Conservation (phyloP, 805 yeast species). For the Metschnikowia lochheadii region DNA sequence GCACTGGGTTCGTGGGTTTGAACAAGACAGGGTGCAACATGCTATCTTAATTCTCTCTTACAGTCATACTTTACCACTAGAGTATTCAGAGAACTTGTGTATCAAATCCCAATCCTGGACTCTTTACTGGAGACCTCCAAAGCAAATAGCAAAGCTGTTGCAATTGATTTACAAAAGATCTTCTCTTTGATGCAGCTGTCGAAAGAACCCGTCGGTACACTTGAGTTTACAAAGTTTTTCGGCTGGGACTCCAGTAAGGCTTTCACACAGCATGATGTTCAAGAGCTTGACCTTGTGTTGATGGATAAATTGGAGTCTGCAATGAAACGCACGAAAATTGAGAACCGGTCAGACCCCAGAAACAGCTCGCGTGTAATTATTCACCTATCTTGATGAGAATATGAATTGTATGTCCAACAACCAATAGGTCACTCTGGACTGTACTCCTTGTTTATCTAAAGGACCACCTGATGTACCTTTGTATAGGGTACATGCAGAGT, state of each 20-base stretch:
- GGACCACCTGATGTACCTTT: too few relatives aligned
- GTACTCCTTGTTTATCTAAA: too few relatives aligned
- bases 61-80: conserved; percentile 89
- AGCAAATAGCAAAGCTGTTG: conserved; percentile 40
- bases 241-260: conserved; percentile 98
- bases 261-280: conserved; percentile 97
- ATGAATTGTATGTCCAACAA: too few relatives aligned
- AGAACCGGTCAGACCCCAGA: too few relatives aligned
- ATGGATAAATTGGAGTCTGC: conserved; percentile 91
- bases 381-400: too few relatives aligned
- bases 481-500: too few relatives aligned
- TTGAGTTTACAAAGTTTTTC: conserved; percentile 83
- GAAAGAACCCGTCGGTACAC: conserved; percentile 72
- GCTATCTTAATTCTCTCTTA: conserved; percentile 86
- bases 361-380: too few relatives aligned
- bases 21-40: conserved; percentile 98
- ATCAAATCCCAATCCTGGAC: conserved; percentile 72
- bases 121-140: conserved; percentile 34
- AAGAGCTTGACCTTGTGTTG: conserved; percentile 87
- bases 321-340: conserved; percentile 82
- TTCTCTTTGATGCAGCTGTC: conserved; percentile 79
- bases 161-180: conserved; percentile 80
- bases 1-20: conserved; percentile 88
- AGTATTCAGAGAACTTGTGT: conserved; percentile 77
- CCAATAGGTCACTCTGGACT: too few relatives aligned